phyloP scores from a whole-genome alignment of 2,329 filamentous ascomycete species.

The Talaromyces sp. region DNA sequence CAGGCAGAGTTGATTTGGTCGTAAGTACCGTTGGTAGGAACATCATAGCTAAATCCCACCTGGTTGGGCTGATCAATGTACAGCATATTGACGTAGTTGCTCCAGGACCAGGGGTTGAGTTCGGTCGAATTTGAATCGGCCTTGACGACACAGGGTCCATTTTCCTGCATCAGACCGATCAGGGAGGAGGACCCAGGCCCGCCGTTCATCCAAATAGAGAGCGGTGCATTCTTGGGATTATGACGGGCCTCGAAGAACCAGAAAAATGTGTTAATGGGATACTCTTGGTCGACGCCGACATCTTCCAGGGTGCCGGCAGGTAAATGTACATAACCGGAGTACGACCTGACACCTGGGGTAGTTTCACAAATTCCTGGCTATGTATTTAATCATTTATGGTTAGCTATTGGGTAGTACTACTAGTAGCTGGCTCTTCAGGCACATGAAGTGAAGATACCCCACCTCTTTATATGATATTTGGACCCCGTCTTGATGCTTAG shows the following conservation, averaged over 20 bases:
- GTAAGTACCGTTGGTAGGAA: constrained; percentile 44
- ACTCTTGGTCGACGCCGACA: constrained; percentile 50
- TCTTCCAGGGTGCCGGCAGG: constrained; percentile 50
- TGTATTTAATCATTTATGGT: not conserved
- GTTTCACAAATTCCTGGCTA: constrained; percentile 59
- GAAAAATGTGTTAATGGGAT: constrained; percentile 66
- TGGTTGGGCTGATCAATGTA: constrained; percentile 70
- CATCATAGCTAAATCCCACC: constrained; percentile 61
- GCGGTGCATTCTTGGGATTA: constrained; percentile 56
- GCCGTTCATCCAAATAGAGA: constrained; percentile 65
- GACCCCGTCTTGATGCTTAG: constrained; percentile 47
- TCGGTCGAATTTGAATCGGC: constrained; percentile 54
- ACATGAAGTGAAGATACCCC: not conserved
- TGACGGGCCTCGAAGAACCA: constrained; percentile 65
- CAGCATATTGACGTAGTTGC: constrained; percentile 66
- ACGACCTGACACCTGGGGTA: constrained; percentile 58
- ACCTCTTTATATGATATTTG: constrained; percentile 53
- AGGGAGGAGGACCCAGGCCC: constrained; percentile 63
- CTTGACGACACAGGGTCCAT: constrained; percentile 57
- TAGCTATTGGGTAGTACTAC: not conserved
- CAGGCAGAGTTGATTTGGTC: constrained; percentile 30
- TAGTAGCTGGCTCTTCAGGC: not conserved
- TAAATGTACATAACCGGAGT: constrained; percentile 63
- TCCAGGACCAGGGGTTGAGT: constrained; percentile 65
- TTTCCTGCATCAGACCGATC: constrained; percentile 57